Conservation (phyloP, 768 basidiomycete species). For the Exidia glandulosa region DNA sequence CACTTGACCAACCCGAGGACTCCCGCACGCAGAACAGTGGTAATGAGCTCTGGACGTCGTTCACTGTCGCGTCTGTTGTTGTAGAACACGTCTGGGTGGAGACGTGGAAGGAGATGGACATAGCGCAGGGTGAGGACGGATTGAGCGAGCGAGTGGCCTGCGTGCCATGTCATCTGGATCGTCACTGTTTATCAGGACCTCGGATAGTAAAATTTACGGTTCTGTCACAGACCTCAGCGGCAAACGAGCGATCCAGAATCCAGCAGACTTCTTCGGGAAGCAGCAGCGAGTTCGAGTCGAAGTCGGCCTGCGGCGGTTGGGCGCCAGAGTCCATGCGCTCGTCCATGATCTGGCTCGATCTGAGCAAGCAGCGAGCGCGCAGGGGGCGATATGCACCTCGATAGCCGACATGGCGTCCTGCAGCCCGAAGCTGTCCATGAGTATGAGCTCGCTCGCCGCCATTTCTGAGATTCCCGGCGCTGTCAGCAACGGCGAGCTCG, state of each 20-base stretch:
- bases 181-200: not conserved
- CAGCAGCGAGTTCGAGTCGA: constrained; percentile 53
- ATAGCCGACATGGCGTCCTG: constrained; percentile 92
- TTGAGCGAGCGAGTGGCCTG: constrained; percentile 75
- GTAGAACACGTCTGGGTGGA: constrained; percentile 37
- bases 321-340: constrained; percentile 77
- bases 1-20: constrained; percentile 66
- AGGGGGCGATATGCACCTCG: constrained; percentile 40
- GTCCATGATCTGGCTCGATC: constrained; percentile 62
- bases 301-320: constrained; percentile 24
- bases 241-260: constrained; percentile 69
- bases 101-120: constrained; percentile 50
- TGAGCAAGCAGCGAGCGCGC: constrained; percentile 8
- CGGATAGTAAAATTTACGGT: not conserved
- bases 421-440: constrained; percentile 60
- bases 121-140: constrained; percentile 74
- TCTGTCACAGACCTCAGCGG: constrained; percentile 49
- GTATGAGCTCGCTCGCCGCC: constrained; percentile 47
- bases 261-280: constrained; percentile 78
- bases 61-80: constrained; percentile 22
- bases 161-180: constrained; percentile 82
- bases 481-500: not conserved
- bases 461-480: constrained; percentile 35
- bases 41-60: constrained; percentile 53
- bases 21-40: constrained; percentile 54